These are phyloP conservation scores for Sarcocystis neurona DNA, from an alignment of 169 alveolate species.

Conservation along the genomic window DNA sequence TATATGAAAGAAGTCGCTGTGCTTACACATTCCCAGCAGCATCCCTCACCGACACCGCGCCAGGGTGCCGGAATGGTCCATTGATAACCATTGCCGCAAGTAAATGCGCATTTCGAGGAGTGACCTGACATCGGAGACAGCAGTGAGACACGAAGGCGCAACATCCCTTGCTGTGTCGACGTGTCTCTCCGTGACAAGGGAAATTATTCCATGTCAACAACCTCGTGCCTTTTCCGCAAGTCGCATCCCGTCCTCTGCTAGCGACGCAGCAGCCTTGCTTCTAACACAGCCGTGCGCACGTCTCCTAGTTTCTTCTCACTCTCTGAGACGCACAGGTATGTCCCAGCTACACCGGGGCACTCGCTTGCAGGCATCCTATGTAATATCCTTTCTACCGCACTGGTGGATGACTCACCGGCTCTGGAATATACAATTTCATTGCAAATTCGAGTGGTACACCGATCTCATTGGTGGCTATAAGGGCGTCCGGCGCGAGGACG, in stretches of 20 bases:
- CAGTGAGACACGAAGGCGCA: constrained; percentile 37
- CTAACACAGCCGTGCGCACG: too few species aligned
- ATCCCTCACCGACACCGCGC: constrained; percentile 89
- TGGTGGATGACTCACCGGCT: too few species aligned
- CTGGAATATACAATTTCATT: constrained; percentile 44
- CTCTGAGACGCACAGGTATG: too few species aligned
- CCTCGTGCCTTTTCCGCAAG: too few species aligned
- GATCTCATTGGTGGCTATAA: constrained; percentile 89
- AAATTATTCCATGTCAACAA: too few species aligned
- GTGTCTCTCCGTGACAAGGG: too few species aligned
- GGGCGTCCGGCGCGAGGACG: constrained; percentile 98
- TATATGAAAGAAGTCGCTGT: background rate
- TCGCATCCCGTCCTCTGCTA: background rate
- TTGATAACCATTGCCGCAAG: constrained; percentile 80
- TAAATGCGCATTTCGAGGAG: constrained; percentile 24
- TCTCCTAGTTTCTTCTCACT: too few species aligned
- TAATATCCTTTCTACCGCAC: too few species aligned
- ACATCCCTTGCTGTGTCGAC: too few species aligned
- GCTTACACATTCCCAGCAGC: constrained; percentile 62
- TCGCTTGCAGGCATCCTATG: too few species aligned
- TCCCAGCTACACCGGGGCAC: too few species aligned
- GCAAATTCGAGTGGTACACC: constrained; percentile 58
- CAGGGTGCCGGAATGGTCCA: constrained; percentile 96
- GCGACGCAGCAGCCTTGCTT: too few species aligned
- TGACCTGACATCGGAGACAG: constrained; percentile 6